phyloP scores from a whole-genome alignment of 345 rosid species.

The Physaria fendleri region DNA sequence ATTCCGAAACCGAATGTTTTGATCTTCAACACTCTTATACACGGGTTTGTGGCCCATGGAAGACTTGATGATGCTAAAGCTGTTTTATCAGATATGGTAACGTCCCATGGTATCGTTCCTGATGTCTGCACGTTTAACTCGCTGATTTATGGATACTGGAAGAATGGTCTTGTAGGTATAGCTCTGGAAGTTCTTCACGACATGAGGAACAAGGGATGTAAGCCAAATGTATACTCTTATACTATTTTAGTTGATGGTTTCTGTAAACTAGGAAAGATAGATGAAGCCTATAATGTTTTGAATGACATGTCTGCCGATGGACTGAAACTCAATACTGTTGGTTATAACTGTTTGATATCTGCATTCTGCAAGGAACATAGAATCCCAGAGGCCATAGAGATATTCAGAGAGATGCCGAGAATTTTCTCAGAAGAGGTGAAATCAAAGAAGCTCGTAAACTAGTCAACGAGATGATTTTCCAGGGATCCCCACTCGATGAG shows the following conservation, averaged over 20 bases:
- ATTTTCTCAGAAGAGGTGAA: slow-evolving; percentile 49
- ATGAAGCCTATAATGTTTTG: slow-evolving; percentile 42
- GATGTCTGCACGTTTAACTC: slow-evolving; percentile 63
- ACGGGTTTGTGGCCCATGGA: slow-evolving; percentile 58
- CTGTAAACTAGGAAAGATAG: slow-evolving; percentile 58
- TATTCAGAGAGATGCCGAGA: slow-evolving; percentile 56
- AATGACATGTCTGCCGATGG: slow-evolving; percentile 52
- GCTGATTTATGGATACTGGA: slow-evolving; percentile 61
- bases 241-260: slow-evolving; percentile 56
- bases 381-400: slow-evolving; percentile 45
- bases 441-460: slow-evolving; percentile 69
- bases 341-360: slow-evolving; percentile 59
- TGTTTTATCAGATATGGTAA: slow-evolving; percentile 38
- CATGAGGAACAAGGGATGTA: slow-evolving; percentile 49
- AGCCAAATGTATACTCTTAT: slow-evolving; percentile 58
- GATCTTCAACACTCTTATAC: slow-evolving; percentile 60
- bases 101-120: slow-evolving; percentile 33
- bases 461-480: slow-evolving; percentile 69
- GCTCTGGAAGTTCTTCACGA: slow-evolving; percentile 53
- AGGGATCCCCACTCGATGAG: slow-evolving; percentile 64
- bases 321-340: slow-evolving; percentile 57
- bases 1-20: slow-evolving; percentile 40
- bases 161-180: slow-evolving; percentile 49
- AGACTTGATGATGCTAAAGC: slow-evolving; percentile 59
- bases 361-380: slow-evolving; percentile 56